These are phyloP conservation scores for Larix kaempferi DNA, from an alignment of 75 land plant species.

Conservation along the genomic window DNA sequence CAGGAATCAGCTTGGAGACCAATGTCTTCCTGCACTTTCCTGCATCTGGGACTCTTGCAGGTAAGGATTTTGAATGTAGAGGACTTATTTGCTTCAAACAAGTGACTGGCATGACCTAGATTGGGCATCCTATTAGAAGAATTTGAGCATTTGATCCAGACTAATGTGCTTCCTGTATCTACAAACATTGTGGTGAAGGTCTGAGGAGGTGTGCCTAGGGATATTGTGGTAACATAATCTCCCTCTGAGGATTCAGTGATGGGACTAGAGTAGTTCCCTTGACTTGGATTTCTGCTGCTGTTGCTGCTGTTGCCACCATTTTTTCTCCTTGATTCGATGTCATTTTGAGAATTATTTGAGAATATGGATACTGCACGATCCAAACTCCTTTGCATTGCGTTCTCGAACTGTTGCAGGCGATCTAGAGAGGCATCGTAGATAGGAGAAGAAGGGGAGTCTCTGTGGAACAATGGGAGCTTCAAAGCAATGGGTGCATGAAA, in stretches of 20 bases:
- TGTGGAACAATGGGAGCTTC: conserved; percentile 3
- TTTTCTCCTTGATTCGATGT: too few relatives aligned
- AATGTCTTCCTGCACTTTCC: background rate
- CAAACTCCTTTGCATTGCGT: background rate
- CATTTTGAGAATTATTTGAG: background rate
- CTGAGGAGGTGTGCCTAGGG: conserved; percentile 6
- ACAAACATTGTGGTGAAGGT: conserved; percentile 2
- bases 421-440: background rate
- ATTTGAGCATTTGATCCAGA: conserved; percentile 6
- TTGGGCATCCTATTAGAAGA: background rate
- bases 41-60: background rate
- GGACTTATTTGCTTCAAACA: background rate
- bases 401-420: background rate
- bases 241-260: background rate
- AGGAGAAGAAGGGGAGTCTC: conserved; percentile 10
- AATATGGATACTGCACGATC: background rate
- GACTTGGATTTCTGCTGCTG: too few relatives aligned
- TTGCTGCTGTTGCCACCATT: too few relatives aligned
- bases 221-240: background rate
- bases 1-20: background rate
- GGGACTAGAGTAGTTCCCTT: background rate
- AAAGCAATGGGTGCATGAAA: background rate
- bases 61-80: background rate
- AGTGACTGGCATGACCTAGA: background rate
- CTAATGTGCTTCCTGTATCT: conserved; percentile 5